Base-by-base conservation (phyloP, 2,329 filamentous ascomycete genomes). In the Plectosphaerella cucumerina region DNA sequence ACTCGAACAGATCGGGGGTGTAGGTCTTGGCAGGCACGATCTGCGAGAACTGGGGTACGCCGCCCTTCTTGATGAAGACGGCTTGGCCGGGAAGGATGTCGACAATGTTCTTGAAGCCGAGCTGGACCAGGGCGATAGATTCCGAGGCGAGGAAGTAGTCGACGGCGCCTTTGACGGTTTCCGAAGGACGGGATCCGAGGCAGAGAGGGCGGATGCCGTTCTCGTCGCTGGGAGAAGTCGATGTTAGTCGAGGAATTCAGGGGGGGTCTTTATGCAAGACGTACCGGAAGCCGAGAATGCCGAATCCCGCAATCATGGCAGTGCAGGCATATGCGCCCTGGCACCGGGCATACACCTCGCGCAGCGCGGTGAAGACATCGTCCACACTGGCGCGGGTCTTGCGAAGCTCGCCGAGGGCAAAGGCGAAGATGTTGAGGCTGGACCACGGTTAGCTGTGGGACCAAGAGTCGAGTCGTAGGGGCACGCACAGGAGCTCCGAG, bases 111-210 rank as follows among this genome's bases (percentile, higher is more conserved):
- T 69, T 75, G 71, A 94, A 96, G 14, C 90, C 90, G 44, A 93
- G 85, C 66, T 95, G 90, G 42, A 80, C 80, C 47, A 96, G 73
- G 11, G 90, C 91, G 48, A 96, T 84, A 8, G 87, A 93, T 69
- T 96, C 91, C 0, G 90, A 96, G 1, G 91, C 90, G 75, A 96
- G 82, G 80, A 96, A 90, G 73, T 95, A 96, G 68, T 96, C 91
- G 54, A 71, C 86, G 6, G 83, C 85, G 5, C 80, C 75, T 35
- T 81, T 77, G 39, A 83, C 51, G 0, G 77, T 87, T 12, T 75
- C 69, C 1, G 88, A 90, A 1, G 82, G 78, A 50, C 90, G 81
- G 47, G 84, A 88, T 41, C 91, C 91, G 6, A 96, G 71, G 46
- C 89, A 82, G 56, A 96, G 81, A 3, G 91, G 91, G 10, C 91